Percentiles rank a stretch among this genome's conserved stretches.
These are phyloP conservation scores for Xylaria sp. DNA, from an alignment of 2,329 filamentous ascomycete species.

Conservation along the genomic window DNA sequence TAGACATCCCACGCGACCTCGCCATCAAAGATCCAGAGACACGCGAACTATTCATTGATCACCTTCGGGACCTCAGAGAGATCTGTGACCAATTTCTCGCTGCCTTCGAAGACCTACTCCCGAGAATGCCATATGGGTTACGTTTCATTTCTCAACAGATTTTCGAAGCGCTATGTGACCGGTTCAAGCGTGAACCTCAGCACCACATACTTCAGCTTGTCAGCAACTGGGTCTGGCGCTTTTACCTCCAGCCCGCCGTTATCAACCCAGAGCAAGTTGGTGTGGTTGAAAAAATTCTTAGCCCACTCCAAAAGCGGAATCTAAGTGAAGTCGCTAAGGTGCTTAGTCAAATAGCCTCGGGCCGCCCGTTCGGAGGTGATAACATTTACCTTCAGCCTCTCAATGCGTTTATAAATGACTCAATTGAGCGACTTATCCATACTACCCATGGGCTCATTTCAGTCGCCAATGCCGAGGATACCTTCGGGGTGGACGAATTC, in stretches of 20 bases:
- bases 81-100: constrained; percentile 92
- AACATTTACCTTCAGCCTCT: constrained; percentile 96
- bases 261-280: constrained; percentile 92
- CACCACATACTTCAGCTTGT: constrained; percentile 84
- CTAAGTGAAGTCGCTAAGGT: constrained; percentile 92
- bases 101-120: constrained; percentile 82
- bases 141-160: constrained; percentile 89
- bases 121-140: constrained; percentile 92
- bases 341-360: constrained; percentile 86
- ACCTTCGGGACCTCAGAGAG: constrained; percentile 92
- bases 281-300: constrained; percentile 88
- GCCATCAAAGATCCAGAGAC: constrained; percentile 98
- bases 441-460: constrained; percentile 83
- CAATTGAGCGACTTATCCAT: constrained; percentile 79
- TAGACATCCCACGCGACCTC: constrained; percentile 88
- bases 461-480: constrained; percentile 86
- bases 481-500: constrained; percentile 98
- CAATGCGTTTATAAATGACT: constrained; percentile 89
- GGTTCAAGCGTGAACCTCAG: constrained; percentile 83
- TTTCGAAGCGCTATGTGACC: constrained; percentile 79
- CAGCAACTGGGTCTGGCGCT: constrained; percentile 92
- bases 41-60: constrained; percentile 89
- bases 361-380: constrained; percentile 89
- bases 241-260: constrained; percentile 90
- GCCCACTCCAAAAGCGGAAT: constrained; percentile 93